Evolutionary conservation across 2,329 filamentous ascomycete species (phyloP), one percentile per base, ranked within the genome.

Genomic region (Neofusicoccum parvum): DNA sequence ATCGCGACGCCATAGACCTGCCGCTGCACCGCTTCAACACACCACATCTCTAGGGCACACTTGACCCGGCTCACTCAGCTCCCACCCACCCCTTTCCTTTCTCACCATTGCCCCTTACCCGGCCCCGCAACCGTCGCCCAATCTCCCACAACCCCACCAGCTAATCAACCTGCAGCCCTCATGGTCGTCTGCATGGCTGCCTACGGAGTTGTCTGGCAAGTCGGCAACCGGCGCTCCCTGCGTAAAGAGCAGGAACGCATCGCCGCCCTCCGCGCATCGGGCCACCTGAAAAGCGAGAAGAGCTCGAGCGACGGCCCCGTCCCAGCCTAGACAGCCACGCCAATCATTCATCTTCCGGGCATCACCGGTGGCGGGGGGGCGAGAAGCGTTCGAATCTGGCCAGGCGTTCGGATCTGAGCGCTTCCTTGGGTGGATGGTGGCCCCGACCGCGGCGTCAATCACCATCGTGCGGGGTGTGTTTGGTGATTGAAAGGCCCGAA

Each of bases 121-220:
- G 27, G 45, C 39, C 27, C 17, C 15, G 39, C 59, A 46, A 17
- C 51, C 43, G 48, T 27, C 45, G 49, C 3, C 27, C 34, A 15
- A 32, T 36, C 20, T n/a, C 23, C 15, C 39, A 43, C 4, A 36
- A 32, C 27, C 27, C 37, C 5, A 14, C 17, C 50, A 11, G 36
- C 50, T 50, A 12, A 39, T 36, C 45, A 23, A n/a, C 14, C 23
- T 27, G 10, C 56, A 70, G 69, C 62, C 23, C 67, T 70, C 32
- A 72, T 72, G 70, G n/a, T 70, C 39, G 41, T 71, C 45, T 68
- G 66, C 66, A 70, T 70, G 66, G 12, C 65, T 2, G 46, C 66
- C 34, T 71, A 70, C 56, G 67, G 63, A 27, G n/a, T 71, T 58
- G 63, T 65, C 11, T 72, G 70, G 70, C 65, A 72, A 36, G 53